Percentiles rank a stretch among this genome's conserved stretches.
Conservation (phyloP, 2,329 filamentous ascomycete genomes). For the Colletotrichum lupini region DNA sequence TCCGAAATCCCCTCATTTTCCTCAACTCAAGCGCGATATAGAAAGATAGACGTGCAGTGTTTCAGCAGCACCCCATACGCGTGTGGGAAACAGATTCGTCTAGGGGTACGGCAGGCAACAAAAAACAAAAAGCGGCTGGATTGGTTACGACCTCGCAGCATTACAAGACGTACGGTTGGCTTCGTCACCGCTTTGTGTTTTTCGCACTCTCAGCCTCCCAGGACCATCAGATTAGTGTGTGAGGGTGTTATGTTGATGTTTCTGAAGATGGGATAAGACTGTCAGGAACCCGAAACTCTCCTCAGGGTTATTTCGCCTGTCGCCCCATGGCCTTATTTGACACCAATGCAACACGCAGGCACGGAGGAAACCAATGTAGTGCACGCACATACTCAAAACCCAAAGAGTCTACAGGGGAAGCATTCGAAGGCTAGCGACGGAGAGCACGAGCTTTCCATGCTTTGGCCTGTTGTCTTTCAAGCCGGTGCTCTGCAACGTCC, state of each 20-base stretch:
- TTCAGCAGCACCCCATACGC: conserved; percentile 16
- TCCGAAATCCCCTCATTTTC: conserved; percentile 6
- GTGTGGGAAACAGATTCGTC: conserved; percentile 6
- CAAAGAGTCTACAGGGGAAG: not conserved
- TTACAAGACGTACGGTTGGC: not conserved
- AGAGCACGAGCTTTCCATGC: conserved; percentile 6
- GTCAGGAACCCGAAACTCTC: conserved; percentile 15
- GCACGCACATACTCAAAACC: conserved; percentile 10
- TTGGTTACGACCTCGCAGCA: not conserved
- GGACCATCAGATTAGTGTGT: not conserved
- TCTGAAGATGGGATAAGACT: conserved; percentile 31
- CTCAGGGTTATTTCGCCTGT: not conserved
- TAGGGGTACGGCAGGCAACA: not conserved
- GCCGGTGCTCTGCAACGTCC: not conserved
- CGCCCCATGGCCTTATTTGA: not conserved
- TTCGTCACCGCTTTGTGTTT: conserved; percentile 20
- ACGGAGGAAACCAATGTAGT: not conserved
- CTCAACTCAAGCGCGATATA: conserved; percentile 7
- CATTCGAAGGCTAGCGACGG: not conserved
- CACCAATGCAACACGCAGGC: conserved; percentile 2
- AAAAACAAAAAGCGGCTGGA: not conserved
- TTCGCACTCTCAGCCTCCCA: not conserved
- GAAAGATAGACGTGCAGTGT: conserved; percentile 10
- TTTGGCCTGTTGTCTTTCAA: too few species aligned
- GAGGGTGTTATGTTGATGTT: conserved; percentile 12